Evolutionary conservation across 371 early-diverging fungal species (phyloP), one percentile per base, ranked within the genome.

Genomic region (Mortierella sp.): DNA sequence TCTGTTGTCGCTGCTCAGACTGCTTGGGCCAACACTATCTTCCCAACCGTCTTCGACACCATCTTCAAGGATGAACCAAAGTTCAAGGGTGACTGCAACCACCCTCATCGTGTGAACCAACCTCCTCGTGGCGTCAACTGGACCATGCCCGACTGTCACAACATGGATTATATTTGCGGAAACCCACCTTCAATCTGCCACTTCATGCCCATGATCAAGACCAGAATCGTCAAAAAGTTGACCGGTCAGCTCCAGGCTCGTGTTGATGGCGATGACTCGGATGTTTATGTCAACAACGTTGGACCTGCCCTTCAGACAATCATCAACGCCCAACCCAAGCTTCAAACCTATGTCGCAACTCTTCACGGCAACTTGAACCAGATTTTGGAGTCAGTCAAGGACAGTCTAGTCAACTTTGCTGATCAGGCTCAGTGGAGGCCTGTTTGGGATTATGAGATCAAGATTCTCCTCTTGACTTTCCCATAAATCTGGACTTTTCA

Each of bases 151-250:
- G 90, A 91, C 78, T 91, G 92, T 70, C 73, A 77, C 52, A 86
- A 86, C 49, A 88, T 88, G 89, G 88, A 91, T 64, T 90, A 90
- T 60, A 88, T 90, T 68, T 91, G 92, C 73, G 92, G 92, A 22
- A 91, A 91, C 73, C 92, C 92, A 14, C 92, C 92, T 20, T 89
- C 90, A 26, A 88, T 91, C 66, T 91, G 92, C 72, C 87, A 91
- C 75, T 88, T 86, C 62, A 84, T 91, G 76, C 83, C 83, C 60
- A 75, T 78, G 71, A 75, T 84, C 68, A 84, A 84, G 74, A 73
- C 70, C 37, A 66, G 84, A 64, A 81, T 73, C 54, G 78, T 83
- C 40, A 62, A 67, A 20, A 83, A 70, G 47, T 64, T 84, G 54
- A 83, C 30, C 22, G 30, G 39, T 9, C 80, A 72, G 54, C 68